phyloP scores from a whole-genome alignment of 1,139 yeast species.

The Blastobotrys serpentis region DNA sequence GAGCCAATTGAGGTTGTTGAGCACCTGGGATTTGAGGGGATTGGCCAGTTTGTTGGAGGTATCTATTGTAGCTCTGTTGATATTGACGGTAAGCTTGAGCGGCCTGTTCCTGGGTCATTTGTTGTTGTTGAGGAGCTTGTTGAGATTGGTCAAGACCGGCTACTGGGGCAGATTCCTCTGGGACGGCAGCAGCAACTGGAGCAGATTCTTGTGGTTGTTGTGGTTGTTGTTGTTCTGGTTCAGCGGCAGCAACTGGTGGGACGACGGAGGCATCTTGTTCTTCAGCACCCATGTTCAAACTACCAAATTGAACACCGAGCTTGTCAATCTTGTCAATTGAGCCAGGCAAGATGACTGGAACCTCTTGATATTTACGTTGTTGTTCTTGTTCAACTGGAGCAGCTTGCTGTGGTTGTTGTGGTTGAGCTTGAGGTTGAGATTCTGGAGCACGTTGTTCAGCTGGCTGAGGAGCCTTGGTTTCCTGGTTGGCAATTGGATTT shows the following conservation, averaged over 20 bases:
- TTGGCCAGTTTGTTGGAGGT: conserved; percentile 17
- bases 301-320: conserved; percentile 71
- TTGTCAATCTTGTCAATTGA: conserved; percentile 51
- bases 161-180: conserved; percentile 24
- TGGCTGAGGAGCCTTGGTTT: conserved; percentile 16
- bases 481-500: conserved; percentile 19
- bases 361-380: conserved; percentile 45
- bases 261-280: conserved; percentile 31
- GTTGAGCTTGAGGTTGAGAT: conserved; percentile 24
- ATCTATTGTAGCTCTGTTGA: conserved; percentile 19
- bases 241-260: conserved; percentile 24
- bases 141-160: conserved; percentile 15
- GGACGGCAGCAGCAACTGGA: conserved; percentile 24
- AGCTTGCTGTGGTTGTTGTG: conserved; percentile 19
- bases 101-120: conserved; percentile 16
- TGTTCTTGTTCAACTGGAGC: too few relatives aligned
- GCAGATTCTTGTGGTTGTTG: conserved; percentile 20
- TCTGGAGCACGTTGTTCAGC: too few relatives aligned
- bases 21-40: conserved; percentile 17
- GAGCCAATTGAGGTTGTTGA: conserved; percentile 20
- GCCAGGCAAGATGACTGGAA: conserved; percentile 66
- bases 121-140: conserved; percentile 22
- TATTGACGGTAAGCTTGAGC: conserved; percentile 19
- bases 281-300: conserved; percentile 49
- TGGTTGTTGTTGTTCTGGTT: conserved; percentile 24